phyloP scores from a whole-genome alignment of 1,284 basidiomycete species.

The Sanguinoderma infundibulare region DNA sequence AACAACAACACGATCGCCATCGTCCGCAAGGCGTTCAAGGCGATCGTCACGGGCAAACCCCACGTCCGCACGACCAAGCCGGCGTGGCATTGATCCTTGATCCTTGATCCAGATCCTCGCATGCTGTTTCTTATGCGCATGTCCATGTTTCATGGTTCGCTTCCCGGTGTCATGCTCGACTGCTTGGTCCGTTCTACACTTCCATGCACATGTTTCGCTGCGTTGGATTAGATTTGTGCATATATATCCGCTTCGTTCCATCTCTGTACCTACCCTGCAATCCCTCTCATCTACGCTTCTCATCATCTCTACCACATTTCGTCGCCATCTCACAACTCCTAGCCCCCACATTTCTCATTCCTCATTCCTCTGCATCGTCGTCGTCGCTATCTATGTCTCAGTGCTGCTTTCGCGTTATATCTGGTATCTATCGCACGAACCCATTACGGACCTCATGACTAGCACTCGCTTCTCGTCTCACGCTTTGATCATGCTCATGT shows the following conservation, averaged over 20 bases:
- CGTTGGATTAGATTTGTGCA: constrained; percentile 14
- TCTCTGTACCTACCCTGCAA: constrained; percentile 5
- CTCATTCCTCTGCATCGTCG: constrained; percentile 13
- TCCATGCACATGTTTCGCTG: background rate
- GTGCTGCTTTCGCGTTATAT: constrained; percentile 30
- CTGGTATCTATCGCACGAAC: constrained; percentile 29
- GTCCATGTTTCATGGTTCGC: background rate
- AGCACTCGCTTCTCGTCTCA: constrained; percentile 19
- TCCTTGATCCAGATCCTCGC: too few species aligned
- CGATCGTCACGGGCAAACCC: constrained; percentile 33
- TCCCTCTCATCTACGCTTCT: constrained; percentile 3
- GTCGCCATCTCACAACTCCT: background rate
- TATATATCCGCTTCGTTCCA: constrained; percentile 12
- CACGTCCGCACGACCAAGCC: constrained; percentile 19
- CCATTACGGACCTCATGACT: constrained; percentile 25
- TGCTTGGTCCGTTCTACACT: background rate
- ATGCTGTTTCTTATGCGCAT: background rate
- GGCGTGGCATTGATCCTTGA: constrained; percentile 23
- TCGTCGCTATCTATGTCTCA: constrained; percentile 30
- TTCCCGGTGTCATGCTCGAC: constrained; percentile 1
- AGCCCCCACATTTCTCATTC: background rate
- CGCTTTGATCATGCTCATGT: constrained; percentile 29
- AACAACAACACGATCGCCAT: constrained; percentile 54
- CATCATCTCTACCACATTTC: background rate
- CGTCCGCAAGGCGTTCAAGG: constrained; percentile 69